Conservation (phyloP, 352 stramenopile species). For the Pythium utonaiense region DNA sequence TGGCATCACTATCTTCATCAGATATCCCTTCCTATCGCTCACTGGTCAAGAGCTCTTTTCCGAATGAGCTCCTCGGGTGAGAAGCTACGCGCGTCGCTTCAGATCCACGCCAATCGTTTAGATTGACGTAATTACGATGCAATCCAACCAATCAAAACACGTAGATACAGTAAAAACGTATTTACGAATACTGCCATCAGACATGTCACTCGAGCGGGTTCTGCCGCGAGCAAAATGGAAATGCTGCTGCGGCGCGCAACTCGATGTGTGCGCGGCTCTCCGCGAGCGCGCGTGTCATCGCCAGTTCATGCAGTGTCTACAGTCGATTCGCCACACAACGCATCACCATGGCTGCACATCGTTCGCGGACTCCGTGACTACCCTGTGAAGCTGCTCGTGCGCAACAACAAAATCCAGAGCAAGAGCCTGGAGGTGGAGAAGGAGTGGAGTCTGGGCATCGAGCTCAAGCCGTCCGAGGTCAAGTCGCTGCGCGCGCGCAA, state of each 20-base stretch:
- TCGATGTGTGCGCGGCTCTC: not conserved
- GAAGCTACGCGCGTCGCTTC: slow-evolving; percentile 2
- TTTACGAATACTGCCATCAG: slow-evolving; percentile 13
- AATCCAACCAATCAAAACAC: slow-evolving; percentile 10
- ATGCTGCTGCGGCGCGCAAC: slow-evolving; percentile 1
- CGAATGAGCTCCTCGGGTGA: not conserved
- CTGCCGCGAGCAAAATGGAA: not conserved
- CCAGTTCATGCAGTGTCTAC: not conserved
- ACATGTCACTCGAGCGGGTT: slow-evolving; percentile 21
- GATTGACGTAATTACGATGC: slow-evolving; percentile 7
- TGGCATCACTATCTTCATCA: not conserved
- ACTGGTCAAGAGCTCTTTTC: not conserved
- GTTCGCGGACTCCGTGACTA: slow-evolving; percentile 45
- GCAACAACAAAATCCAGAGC: slow-evolving; percentile 60
- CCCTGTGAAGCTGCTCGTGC: slow-evolving; percentile 54
- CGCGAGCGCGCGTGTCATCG: not conserved
- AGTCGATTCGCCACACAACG: too few species aligned
- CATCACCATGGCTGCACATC: not conserved
- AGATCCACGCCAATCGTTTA: slow-evolving; percentile 13
- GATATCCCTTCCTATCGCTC: too few species aligned
- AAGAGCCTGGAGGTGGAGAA: slow-evolving; percentile 61
- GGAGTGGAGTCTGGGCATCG: slow-evolving; percentile 72
- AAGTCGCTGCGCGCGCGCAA: slow-evolving; percentile 69
- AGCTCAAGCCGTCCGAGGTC: slow-evolving; percentile 71
- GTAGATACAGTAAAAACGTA: not conserved